A percentile compares a stretch with the other conserved stretches of the same genome.
These are phyloP conservation scores for Globisporangium paroecandrum DNA, from an alignment of 352 stramenopile species.

Conservation along the genomic window DNA sequence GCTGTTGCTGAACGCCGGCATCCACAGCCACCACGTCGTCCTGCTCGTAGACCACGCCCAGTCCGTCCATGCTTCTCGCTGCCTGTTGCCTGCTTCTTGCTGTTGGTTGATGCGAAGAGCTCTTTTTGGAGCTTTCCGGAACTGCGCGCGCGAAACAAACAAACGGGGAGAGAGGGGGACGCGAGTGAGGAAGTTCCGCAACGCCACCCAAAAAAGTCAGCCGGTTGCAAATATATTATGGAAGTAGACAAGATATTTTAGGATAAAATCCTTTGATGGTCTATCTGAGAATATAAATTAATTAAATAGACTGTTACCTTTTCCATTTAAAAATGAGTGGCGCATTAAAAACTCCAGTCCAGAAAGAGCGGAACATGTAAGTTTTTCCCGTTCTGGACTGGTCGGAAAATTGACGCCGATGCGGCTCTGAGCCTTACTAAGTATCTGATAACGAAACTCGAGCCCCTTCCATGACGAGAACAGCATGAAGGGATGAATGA, in stretches of 20 bases:
- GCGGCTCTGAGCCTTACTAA: too few species aligned
- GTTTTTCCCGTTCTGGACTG: too few species aligned
- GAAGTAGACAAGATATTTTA: background rate
- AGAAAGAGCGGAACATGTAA: too few species aligned
- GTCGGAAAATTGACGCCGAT: too few species aligned
- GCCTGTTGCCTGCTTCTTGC: background rate
- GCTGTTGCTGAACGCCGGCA: constrained; percentile 6
- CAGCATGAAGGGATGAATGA: background rate
- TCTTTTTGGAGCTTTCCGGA: constrained; percentile 1
- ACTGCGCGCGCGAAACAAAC: background rate
- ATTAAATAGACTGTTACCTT: too few species aligned
- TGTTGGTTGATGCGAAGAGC: background rate
- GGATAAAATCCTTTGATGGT: too few species aligned
- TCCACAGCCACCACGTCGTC: constrained; percentile 49
- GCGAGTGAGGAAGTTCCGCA: background rate
- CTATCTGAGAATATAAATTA: too few species aligned
- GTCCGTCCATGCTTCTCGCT: constrained; percentile 46
- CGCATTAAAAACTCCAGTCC: too few species aligned
- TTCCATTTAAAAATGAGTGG: too few species aligned
- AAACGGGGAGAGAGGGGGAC: constrained; percentile 4
- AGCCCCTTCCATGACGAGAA: too few species aligned
- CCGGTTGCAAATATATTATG: background rate
- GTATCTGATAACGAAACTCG: too few species aligned
- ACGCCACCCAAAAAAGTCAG: background rate
- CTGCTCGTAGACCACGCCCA: constrained; percentile 76